Percentiles rank a stretch among this genome's conserved stretches.
Evolutionary conservation across 305 asterid species (phyloP).

Genomic region (Fraxinus paxiana): DNA sequence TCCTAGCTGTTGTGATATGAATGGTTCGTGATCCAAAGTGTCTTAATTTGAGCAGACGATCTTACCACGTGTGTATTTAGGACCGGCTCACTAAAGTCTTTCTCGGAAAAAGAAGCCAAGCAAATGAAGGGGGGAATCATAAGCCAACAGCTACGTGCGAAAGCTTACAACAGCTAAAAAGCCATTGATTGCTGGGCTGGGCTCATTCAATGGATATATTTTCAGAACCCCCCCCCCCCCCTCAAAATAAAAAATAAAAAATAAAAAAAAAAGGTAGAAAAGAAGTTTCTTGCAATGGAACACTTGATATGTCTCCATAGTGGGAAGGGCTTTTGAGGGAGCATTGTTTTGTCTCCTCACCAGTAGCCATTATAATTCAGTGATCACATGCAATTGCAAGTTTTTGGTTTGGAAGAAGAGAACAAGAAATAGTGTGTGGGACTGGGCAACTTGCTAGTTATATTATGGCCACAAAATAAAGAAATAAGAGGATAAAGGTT

Average conservation of each 20-base stretch:
- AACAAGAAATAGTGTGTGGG: conserved; percentile 31
- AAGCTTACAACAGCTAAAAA: neutral
- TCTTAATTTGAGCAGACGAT: neutral
- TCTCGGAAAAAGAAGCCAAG: neutral
- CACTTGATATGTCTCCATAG: conserved; percentile 17
- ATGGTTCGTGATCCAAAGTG: neutral
- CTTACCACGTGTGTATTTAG: neutral
- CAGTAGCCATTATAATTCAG: conserved; percentile 26
- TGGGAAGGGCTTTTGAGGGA: conserved; percentile 16
- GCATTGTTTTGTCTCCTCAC: conserved; percentile 26
- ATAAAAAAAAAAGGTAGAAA: neutral
- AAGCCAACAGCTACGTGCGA: neutral
- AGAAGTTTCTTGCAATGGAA: neutral
- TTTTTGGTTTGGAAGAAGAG: neutral
- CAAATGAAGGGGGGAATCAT: neutral
- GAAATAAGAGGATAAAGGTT: neutral
- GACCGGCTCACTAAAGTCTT: neutral
- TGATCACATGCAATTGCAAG: conserved; percentile 29
- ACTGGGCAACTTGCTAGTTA: conserved; percentile 26
- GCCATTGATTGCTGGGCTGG: neutral
- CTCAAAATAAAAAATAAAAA: no score
- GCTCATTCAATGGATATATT: neutral
- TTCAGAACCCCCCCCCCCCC: neutral
- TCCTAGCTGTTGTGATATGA: neutral
- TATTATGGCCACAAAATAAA: neutral